These are phyloP conservation scores for Linnemannia zychae DNA, from an alignment of 192 early-diverging fungal species.

Conservation along the genomic window DNA sequence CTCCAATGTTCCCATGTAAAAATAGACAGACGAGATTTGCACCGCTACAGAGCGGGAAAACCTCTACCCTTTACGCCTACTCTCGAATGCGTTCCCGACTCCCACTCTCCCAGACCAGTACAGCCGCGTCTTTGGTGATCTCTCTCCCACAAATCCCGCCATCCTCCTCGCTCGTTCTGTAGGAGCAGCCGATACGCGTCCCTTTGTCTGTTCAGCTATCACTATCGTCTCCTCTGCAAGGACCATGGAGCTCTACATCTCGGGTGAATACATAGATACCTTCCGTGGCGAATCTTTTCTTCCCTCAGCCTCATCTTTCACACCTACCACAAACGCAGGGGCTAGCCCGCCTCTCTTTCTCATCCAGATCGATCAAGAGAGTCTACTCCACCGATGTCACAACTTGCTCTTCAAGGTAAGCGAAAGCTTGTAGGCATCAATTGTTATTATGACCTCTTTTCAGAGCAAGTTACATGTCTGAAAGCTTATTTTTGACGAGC, in stretches of 20 bases:
- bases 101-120: not conserved
- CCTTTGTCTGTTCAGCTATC: not conserved
- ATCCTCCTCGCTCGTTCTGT: conserved; percentile 8
- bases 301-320: not conserved
- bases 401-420: conserved; percentile 41
- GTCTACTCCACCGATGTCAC: conserved; percentile 11
- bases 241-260: conserved; percentile 33
- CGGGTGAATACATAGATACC: conserved; percentile 31
- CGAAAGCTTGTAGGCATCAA: too few relatives aligned
- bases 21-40: not conserved
- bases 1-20: not conserved
- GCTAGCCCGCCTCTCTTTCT: conserved; percentile 12
- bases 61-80: not conserved
- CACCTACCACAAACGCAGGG: not conserved
- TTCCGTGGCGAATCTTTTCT: conserved; percentile 34
- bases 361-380: conserved; percentile 17
- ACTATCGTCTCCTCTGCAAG: conserved; percentile 35
- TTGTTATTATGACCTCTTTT: too few relatives aligned
- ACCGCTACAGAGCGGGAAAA: not conserved
- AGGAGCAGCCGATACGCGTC: not conserved
- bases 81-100: not conserved
- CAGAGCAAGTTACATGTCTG: too few relatives aligned
- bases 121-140: not conserved
- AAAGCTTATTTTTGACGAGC: too few relatives aligned
- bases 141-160: conserved; percentile 24